These are phyloP conservation scores for Hansenula lynferdii DNA, from an alignment of 1,139 yeast species.

Conservation along the genomic window DNA sequence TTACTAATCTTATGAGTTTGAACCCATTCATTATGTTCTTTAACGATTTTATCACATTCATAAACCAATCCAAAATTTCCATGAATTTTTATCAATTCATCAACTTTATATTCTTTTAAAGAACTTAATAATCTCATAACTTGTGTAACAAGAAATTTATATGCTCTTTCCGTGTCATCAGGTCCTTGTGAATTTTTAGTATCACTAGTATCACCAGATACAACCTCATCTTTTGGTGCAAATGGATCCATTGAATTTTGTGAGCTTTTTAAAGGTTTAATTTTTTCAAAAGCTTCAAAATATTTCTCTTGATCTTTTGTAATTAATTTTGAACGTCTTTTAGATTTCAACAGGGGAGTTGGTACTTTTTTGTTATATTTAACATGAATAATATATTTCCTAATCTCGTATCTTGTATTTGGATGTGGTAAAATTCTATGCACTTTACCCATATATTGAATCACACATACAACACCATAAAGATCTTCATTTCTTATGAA, in stretches of 20 bases:
- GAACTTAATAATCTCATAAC: background rate
- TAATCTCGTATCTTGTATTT: background rate
- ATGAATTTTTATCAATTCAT: background rate
- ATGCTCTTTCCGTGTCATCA: background rate
- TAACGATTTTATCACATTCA: conserved; percentile 1
- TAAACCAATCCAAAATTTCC: background rate
- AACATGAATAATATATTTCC: background rate
- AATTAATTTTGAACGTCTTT: background rate
- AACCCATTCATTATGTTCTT: background rate
- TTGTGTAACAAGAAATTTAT: background rate
- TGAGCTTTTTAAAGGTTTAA: too few species aligned
- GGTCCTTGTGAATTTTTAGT: too few species aligned
- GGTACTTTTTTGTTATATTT: background rate
- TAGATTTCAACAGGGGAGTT: background rate
- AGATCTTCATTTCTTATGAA: background rate
- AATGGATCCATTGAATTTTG: conserved; percentile 1
- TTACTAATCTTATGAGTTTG: background rate
- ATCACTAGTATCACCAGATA: too few species aligned
- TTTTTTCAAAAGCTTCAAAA: background rate
- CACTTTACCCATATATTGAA: conserved; percentile 8
- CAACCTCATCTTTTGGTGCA: background rate
- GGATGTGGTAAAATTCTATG: conserved; percentile 6
- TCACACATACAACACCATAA: conserved; percentile 6
- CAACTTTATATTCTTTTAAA: background rate
- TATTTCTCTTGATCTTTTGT: background rate